Percentiles rank a stretch among this genome's conserved stretches.
phyloP scores from a whole-genome alignment of 805 yeast species.

The Yarrowia sp. region DNA sequence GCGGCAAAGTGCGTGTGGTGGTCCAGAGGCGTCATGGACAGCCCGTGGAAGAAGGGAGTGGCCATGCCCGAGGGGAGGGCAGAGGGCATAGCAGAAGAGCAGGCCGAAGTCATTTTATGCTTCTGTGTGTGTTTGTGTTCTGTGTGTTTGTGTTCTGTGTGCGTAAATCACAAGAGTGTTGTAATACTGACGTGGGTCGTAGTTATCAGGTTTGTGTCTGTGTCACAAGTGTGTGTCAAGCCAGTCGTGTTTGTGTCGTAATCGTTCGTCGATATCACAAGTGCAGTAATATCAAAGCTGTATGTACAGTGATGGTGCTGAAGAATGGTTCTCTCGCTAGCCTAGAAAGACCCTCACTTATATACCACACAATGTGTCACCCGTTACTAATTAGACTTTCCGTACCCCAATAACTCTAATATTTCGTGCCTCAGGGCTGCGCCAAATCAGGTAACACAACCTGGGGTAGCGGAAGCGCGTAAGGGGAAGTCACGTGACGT shows the following conservation, averaged over 20 bases:
- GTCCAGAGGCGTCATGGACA: conserved; percentile 6
- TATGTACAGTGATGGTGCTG: too few relatives aligned
- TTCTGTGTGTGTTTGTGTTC: not conserved
- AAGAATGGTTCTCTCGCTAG: too few relatives aligned
- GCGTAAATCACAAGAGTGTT: too few relatives aligned
- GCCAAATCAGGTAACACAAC: conserved; percentile 17
- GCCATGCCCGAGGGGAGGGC: conserved; percentile 21
- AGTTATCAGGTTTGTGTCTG: too few relatives aligned
- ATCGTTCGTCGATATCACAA: too few relatives aligned
- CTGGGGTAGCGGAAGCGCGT: not conserved
- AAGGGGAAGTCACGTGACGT: not conserved
- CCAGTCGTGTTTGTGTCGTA: too few relatives aligned
- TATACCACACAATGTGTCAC: not conserved
- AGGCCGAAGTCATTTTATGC: not conserved
- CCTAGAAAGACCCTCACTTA: too few relatives aligned
- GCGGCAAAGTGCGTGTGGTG: conserved; percentile 13
- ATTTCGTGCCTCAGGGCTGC: not conserved
- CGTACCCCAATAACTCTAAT: not conserved
- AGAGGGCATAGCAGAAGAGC: conserved; percentile 7
- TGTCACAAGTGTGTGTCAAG: too few relatives aligned
- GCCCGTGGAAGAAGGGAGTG: conserved; percentile 12
- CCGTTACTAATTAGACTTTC: not conserved
- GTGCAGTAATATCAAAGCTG: too few relatives aligned
- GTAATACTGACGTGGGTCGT: too few relatives aligned
- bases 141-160: not conserved